These are phyloP conservation scores for Candida broadrunensis DNA, from an alignment of 805 yeast species.

Conservation along the genomic window DNA sequence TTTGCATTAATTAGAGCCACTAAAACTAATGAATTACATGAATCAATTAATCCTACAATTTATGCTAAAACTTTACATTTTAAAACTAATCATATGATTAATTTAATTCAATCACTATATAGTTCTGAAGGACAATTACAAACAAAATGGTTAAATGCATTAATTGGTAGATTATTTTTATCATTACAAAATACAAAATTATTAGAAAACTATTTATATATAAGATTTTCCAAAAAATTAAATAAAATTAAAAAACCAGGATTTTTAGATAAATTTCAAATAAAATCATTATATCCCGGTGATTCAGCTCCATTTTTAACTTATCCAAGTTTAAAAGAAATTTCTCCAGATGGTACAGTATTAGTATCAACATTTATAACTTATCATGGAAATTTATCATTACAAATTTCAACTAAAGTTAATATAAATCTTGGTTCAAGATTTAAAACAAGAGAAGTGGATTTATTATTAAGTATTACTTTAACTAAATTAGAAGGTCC, in stretches of 20 bases:
- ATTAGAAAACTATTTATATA: constrained; percentile 55
- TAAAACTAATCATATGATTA: constrained; percentile 66
- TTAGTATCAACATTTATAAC: constrained; percentile 57
- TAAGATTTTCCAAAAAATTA: constrained; percentile 66
- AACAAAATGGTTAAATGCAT: constrained; percentile 88
- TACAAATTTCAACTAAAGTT: constrained; percentile 79
- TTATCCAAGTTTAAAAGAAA: constrained; percentile 61
- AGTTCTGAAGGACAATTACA: constrained; percentile 81
- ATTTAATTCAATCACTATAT: constrained; percentile 71
- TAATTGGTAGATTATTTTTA: constrained; percentile 78
- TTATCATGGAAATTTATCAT: constrained; percentile 73
- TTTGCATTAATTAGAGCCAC: constrained; percentile 80
- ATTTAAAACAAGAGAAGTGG: constrained; percentile 65
- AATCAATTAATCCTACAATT: constrained; percentile 42
- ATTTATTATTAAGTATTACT: constrained; percentile 66
- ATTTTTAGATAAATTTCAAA: constrained; percentile 77
- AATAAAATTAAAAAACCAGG: constrained; percentile 83
- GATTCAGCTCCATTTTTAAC: constrained; percentile 77
- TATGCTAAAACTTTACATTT: constrained; percentile 75
- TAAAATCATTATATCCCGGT: constrained; percentile 73
- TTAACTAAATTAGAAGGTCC: constrained; percentile 73
- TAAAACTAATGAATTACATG: constrained; percentile 27
- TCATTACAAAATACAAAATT: constrained; percentile 69
- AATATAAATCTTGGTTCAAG: constrained; percentile 72
- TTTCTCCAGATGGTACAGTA: constrained; percentile 79